phyloP scores from a whole-genome alignment of 2,329 filamentous ascomycete genomes.

The Fusarium sp. region DNA sequence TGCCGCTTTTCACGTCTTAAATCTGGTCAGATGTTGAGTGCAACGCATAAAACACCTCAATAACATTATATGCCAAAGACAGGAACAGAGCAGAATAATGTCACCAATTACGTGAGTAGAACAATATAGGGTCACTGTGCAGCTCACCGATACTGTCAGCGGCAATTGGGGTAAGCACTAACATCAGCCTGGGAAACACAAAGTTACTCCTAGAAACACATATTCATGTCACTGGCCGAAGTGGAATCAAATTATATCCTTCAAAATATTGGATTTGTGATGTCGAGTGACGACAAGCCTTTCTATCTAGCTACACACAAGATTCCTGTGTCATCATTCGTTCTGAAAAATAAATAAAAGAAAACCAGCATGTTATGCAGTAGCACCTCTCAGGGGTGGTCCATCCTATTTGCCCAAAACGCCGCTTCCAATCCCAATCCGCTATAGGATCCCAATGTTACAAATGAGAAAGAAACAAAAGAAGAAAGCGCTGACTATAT shows the following conservation, averaged over 20 bases:
- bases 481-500: conserved; percentile 42
- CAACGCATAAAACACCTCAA: neutral
- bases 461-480: conserved; percentile 34
- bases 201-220: neutral
- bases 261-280: conserved; percentile 36
- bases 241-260: conserved; percentile 4
- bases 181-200: neutral
- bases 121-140: neutral
- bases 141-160: conserved; percentile 4
- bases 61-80: neutral
- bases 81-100: neutral
- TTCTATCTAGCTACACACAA: conserved; percentile 48
- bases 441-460: conserved; percentile 36
- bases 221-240: neutral
- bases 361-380: conserved; percentile 42
- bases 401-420: conserved; percentile 40
- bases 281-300: conserved; percentile 45
- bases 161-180: conserved; percentile 9
- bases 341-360: conserved; percentile 27
- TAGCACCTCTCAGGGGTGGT: conserved; percentile 29
- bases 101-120: neutral
- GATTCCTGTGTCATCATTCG: conserved; percentile 46
- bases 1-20: neutral
- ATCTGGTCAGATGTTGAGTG: neutral
- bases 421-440: conserved; percentile 40